Conservation (phyloP, 176 grass and related monocot species). For the Echinochloa phyllopogon region DNA sequence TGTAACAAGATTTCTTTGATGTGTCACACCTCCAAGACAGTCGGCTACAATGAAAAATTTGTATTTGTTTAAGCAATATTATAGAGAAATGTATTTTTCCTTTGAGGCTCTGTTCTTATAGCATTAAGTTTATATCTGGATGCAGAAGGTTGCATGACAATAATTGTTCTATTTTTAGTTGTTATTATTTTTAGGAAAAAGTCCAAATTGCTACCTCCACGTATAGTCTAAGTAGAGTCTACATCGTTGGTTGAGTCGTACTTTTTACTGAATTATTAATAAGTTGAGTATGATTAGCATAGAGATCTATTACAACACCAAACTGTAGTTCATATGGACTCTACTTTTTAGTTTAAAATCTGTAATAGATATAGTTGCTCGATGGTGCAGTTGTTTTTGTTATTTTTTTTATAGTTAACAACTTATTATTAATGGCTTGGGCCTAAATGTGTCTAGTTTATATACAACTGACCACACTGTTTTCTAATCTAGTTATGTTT, state of each 20-base stretch:
- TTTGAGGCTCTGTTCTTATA: background rate
- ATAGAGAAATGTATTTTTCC: background rate
- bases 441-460: background rate
- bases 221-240: background rate
- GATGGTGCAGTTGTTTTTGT: background rate
- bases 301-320: background rate
- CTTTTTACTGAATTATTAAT: background rate
- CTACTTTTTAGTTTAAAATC: background rate
- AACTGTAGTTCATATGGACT: background rate
- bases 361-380: background rate
- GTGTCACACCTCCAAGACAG: background rate
- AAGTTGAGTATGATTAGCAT: background rate
- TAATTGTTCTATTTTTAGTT: background rate
- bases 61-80: background rate
- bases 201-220: no score
- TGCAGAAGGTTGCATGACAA: background rate
- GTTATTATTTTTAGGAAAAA: background rate
- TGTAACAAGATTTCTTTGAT: slow-evolving; percentile 3
- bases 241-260: background rate
- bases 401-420: background rate
- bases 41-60: background rate
- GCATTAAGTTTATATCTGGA: background rate
- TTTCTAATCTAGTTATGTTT: background rate
- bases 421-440: background rate
- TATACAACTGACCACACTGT: background rate